Evolutionary conservation across 345 rosid species (phyloP), one percentile per base, ranked within the genome.

Genomic region (Euclidium syriacum): DNA sequence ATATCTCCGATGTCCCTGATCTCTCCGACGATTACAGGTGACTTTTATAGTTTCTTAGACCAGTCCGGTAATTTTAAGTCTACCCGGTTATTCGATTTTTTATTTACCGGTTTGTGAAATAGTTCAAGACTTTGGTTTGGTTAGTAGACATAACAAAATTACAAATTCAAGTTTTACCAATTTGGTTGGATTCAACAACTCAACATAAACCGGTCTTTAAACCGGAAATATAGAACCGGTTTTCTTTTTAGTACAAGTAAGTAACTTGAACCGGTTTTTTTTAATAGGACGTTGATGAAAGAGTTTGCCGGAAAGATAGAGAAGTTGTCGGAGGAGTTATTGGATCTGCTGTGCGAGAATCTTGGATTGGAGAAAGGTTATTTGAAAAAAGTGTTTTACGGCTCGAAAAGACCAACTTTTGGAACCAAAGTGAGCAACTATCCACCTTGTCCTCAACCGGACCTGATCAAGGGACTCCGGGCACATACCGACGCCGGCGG

Each of bases 401-500:
- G 96, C 0, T 58, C 94, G 15, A 78, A 35, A 6, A 85, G 85
- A 0, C 98, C 98, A 17, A 89, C 82, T 5, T 92, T 85, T 18
- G 97, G 97, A 15, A 92, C 97, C 48, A 92, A 92, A 61, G 94
- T 92, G 1, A 87, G 96, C 77, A 92, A 87, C 78, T 92, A 92
- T 67, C 98, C 98, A 19, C 94, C 96, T n/a, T 89, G 91, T 71
- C 98, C 98, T 2, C 81, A 85, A 46, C 98, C 98, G 18, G 89
- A 92, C 29, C 70, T 85, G 18, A 78, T 92, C 71, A 92, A 92
- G 78, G 98, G 98, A 0, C 94, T 92, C 53, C 70, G 97, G 0
- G 94, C 95, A 29, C 98, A 92, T 73, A 89, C 98, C n/a, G 98
- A 92, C n/a, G 98, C 97, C 0, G 97, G 98, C 1, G 98, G 98